Conservation (phyloP, 108 stramenopile genomes). For the Fragilaria radians region DNA sequence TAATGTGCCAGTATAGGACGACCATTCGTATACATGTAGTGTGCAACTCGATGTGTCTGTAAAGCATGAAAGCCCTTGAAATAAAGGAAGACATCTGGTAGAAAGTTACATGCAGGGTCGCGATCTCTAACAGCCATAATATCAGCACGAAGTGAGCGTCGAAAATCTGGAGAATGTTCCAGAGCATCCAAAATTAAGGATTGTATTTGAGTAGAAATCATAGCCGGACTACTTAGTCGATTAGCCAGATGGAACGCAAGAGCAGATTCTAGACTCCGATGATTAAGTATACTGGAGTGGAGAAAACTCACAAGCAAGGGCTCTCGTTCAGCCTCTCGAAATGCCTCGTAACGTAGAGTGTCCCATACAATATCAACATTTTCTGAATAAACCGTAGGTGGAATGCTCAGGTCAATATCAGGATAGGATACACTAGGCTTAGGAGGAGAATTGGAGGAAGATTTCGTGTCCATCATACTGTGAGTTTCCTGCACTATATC, state of each 20-base stretch:
- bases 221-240: constrained; percentile 50
- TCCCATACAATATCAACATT: constrained; percentile 59
- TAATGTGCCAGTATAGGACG: constrained; percentile 67
- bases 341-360: constrained; percentile 59
- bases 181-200: constrained; percentile 50
- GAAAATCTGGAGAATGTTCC: constrained; percentile 39
- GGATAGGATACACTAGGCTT: constrained; percentile 31
- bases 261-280: constrained; percentile 67
- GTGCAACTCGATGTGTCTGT: constrained; percentile 65
- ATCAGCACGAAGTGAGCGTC: constrained; percentile 41
- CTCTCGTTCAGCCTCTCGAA: constrained; percentile 61
- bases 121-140: constrained; percentile 51
- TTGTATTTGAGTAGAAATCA: constrained; percentile 49
- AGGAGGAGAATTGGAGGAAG: neutral
- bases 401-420: constrained; percentile 58
- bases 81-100: constrained; percentile 50
- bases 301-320: constrained; percentile 81
- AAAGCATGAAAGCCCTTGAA: constrained; percentile 74
- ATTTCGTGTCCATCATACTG: neutral
- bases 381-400: constrained; percentile 37
- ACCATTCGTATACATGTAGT: constrained; percentile 55
- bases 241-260: constrained; percentile 83
- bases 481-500: neutral
- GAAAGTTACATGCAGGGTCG: constrained; percentile 34
- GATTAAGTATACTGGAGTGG: constrained; percentile 79